Evolutionary conservation across 768 basidiomycete genomes (phyloP).

Genomic region (Suillus sp.): DNA sequence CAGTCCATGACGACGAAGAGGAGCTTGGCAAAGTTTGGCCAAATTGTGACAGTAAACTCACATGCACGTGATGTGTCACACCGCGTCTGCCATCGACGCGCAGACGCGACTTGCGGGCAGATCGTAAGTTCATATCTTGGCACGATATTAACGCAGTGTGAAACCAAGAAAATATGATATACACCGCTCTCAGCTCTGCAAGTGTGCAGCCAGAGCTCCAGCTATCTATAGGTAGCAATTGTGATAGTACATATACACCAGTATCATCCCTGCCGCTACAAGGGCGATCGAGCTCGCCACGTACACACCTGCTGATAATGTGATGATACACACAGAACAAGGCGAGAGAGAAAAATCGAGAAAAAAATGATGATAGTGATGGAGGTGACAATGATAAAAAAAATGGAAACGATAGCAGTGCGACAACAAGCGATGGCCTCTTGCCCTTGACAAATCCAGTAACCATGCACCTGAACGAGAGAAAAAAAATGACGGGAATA

Average conservation of each 20-base stretch:
- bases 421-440: constrained; percentile 15
- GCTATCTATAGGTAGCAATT: constrained; percentile 1
- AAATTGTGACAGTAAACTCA: constrained; percentile 5
- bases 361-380: constrained; percentile 10
- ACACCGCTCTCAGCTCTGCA: constrained; percentile 18
- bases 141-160: not conserved
- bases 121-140: constrained; percentile 6
- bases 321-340: constrained; percentile 1
- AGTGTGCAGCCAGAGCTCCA: not conserved
- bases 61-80: constrained; percentile 33
- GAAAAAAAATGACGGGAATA: not conserved
- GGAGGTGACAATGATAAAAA: constrained; percentile 8
- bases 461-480: not conserved
- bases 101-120: constrained; percentile 11
- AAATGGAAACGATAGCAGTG: constrained; percentile 24
- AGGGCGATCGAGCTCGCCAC: constrained; percentile 13
- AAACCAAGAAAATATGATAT: constrained; percentile 26
- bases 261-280: not conserved
- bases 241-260: constrained; percentile 7
- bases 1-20: not conserved
- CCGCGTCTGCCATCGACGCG: constrained; percentile 32
- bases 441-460: constrained; percentile 25
- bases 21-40: not conserved
- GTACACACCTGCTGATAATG: constrained; percentile 21
- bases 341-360: constrained; percentile 1